Percentiles rank a stretch among this genome's conserved stretches.
phyloP scores from a whole-genome alignment of 768 basidiomycete species.

The Suillus luteus region DNA sequence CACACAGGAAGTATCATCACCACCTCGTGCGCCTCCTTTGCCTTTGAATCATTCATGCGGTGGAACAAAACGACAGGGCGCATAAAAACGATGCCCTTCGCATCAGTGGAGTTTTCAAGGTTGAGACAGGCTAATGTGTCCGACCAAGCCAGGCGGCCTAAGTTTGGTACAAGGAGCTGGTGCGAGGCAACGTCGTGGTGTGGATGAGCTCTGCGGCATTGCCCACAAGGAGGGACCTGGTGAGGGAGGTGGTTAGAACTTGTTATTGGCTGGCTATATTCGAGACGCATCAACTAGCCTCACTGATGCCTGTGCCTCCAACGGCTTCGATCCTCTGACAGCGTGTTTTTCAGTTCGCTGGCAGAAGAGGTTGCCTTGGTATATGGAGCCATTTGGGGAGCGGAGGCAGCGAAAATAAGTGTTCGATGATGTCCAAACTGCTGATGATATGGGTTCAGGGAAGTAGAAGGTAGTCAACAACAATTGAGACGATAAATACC shows the following conservation, averaged over 20 bases:
- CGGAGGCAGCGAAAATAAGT: slow-evolving; percentile 82
- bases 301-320: slow-evolving; percentile 71
- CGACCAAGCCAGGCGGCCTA: slow-evolving; percentile 84
- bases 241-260: slow-evolving; percentile 64
- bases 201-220: slow-evolving; percentile 73
- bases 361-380: slow-evolving; percentile 79
- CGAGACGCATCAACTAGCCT: not conserved
- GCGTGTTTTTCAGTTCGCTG: slow-evolving; percentile 56
- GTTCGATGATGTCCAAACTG: slow-evolving; percentile 54
- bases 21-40: slow-evolving; percentile 73
- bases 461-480: slow-evolving; percentile 89
- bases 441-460: slow-evolving; percentile 60
- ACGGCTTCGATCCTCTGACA: slow-evolving; percentile 62
- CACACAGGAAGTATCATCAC: slow-evolving; percentile 57
- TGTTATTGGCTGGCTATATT: slow-evolving; percentile 46
- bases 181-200: slow-evolving; percentile 89
- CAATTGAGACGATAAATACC: slow-evolving; percentile 74
- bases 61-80: slow-evolving; percentile 72
- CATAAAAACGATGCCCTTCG: slow-evolving; percentile 63
- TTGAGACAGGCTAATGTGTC: slow-evolving; percentile 66
- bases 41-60: slow-evolving; percentile 65
- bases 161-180: slow-evolving; percentile 81
- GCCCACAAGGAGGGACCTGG: slow-evolving; percentile 64
- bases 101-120: slow-evolving; percentile 35
- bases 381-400: slow-evolving; percentile 61